Conservation (phyloP, 495 filamentous ascomycete species). For the Penicillium lagena region DNA sequence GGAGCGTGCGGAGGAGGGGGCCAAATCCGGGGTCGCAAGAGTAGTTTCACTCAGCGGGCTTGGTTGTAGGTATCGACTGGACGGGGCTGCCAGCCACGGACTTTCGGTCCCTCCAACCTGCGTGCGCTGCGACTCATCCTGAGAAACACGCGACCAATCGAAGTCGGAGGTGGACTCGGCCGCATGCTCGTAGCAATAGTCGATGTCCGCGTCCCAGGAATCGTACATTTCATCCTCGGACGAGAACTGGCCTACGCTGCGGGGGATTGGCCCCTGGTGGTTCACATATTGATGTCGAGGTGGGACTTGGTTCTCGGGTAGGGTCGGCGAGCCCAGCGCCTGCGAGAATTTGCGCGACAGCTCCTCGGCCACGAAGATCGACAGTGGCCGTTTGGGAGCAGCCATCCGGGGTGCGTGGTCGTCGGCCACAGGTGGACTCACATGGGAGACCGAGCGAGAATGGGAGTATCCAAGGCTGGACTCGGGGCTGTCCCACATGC, state of each 20-base stretch:
- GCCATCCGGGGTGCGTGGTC: slow-evolving; percentile 4
- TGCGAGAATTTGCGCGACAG: slow-evolving; percentile 32
- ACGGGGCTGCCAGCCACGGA: slow-evolving; percentile 6
- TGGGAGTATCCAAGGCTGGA: slow-evolving; percentile 8
- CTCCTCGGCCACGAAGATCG: slow-evolving; percentile 27
- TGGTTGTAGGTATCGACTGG: slow-evolving; percentile 14
- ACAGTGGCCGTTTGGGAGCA: slow-evolving; percentile 19
- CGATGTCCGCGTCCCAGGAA: slow-evolving; percentile 90
- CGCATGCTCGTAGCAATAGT: slow-evolving; percentile 88
- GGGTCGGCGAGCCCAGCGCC: slow-evolving; percentile 32
- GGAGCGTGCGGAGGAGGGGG: slow-evolving; percentile 32
- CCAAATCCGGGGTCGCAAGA: slow-evolving; percentile 32
- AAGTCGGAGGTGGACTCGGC: slow-evolving; percentile 88
- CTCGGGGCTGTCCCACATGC: slow-evolving; percentile 25
- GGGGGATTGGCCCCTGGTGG: slow-evolving; percentile 3
- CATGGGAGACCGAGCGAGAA: slow-evolving; percentile 14
- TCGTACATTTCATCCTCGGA: slow-evolving; percentile 39
- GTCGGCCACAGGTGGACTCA: slow-evolving; percentile 4
- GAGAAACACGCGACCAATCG: slow-evolving; percentile 62
- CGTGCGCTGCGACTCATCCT: slow-evolving; percentile 22
- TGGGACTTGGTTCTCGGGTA: slow-evolving; percentile 22
- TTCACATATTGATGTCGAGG: slow-evolving; percentile 1
- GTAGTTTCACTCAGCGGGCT: slow-evolving; percentile 23
- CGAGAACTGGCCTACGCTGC: slow-evolving; percentile 16
- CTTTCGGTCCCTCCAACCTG: slow-evolving; percentile 9